Evolutionary conservation across 108 stramenopile genomes (phyloP).

Genomic region (Nannochloropsis salina): DNA sequence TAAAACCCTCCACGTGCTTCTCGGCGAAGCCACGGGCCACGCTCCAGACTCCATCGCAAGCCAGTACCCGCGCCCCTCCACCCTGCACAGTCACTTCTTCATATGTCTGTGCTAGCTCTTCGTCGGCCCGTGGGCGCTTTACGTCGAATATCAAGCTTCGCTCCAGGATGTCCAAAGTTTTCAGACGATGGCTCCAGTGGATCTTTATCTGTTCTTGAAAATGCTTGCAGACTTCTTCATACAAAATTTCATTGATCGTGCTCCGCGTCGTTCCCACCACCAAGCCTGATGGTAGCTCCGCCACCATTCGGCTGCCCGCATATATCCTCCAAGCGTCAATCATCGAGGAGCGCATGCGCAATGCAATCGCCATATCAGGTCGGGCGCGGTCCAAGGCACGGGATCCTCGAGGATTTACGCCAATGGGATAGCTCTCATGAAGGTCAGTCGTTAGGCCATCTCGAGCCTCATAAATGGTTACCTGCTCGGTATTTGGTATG

Average conservation of each 20-base stretch:
- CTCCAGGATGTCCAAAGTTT: neutral
- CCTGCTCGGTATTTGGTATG: neutral
- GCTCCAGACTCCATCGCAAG: conserved; percentile 15
- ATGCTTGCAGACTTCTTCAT: conserved; percentile 17
- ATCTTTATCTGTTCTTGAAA: neutral
- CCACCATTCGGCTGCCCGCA: neutral
- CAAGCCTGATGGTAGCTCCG: neutral
- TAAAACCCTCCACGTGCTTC: conserved; percentile 7
- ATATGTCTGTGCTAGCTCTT: neutral
- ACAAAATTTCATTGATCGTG: neutral
- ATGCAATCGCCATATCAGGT: conserved; percentile 10
- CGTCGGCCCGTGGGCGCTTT: neutral
- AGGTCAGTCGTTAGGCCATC: neutral
- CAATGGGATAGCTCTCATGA: neutral
- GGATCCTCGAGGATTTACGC: conserved; percentile 10
- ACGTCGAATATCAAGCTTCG: neutral
- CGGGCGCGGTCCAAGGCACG: neutral
- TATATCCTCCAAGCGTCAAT: conserved; percentile 3
- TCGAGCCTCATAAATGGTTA: neutral
- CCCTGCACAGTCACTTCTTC: conserved; percentile 1
- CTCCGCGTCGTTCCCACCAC: conserved; percentile 4
- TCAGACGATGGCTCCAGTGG: neutral
- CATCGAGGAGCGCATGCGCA: neutral
- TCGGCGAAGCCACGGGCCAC: neutral
- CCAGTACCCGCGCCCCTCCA: conserved; percentile 1